phyloP scores from a whole-genome alignment of 345 rosid species.

The Erysimum cheiranthoides region DNA sequence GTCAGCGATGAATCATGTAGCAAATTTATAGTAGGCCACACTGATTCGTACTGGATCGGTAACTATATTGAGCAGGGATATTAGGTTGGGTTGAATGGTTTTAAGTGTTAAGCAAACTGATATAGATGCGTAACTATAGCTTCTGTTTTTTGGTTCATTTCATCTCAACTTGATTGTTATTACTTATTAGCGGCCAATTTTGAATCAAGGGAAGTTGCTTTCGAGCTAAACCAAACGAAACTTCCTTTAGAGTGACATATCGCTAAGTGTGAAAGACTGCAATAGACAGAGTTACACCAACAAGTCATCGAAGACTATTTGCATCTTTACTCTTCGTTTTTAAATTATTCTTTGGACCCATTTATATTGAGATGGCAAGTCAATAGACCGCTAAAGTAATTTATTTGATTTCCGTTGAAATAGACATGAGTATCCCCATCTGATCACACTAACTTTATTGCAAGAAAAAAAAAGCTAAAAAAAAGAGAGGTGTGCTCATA shows the following conservation, averaged over 20 bases:
- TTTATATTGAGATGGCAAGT: background rate
- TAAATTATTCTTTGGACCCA: background rate
- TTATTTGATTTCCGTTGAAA: background rate
- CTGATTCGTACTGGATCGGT: no score
- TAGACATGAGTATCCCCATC: conserved; percentile 2
- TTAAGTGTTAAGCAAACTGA: no score
- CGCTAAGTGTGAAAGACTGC: background rate
- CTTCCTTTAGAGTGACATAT: background rate
- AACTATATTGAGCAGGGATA: no score
- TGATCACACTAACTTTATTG: background rate
- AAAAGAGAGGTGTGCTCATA: background rate
- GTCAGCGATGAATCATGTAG: no score
- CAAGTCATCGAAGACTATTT: background rate
- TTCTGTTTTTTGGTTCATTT: no score
- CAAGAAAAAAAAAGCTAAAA: background rate
- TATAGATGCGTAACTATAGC: background rate
- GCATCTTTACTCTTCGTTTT: background rate
- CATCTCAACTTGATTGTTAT: no score
- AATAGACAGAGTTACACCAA: background rate
- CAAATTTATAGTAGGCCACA: no score
- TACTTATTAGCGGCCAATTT: background rate
- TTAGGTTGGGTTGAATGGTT: no score
- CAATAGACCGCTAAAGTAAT: background rate
- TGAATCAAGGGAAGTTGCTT: background rate
- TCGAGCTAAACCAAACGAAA: background rate